Evolutionary conservation across 2,329 filamentous ascomycete genomes (phyloP), one percentile per base, ranked within the genome.

Genomic region (Scedosporium minutisporum): DNA sequence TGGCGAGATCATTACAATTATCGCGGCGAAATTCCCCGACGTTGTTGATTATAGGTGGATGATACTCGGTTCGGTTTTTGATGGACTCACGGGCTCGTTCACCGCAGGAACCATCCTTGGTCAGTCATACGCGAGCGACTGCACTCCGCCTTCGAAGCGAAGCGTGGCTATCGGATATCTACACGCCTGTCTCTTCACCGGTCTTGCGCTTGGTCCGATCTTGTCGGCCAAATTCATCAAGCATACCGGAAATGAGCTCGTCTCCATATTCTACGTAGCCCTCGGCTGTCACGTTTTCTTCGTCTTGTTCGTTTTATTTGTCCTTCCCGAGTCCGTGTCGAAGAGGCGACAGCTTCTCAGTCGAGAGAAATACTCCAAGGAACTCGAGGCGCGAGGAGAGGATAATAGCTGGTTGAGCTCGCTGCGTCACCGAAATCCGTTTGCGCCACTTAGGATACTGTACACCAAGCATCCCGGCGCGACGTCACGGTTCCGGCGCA

Each of bases 51-150:
- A 96, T 69, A 87, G 89, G 62, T 89, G 90, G 83, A 77, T 99
- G 23, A 77, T 97, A 5, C 72, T 93, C 1, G 91, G 91, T 9
- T 84, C 87, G 42, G 79, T 90, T 9, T 79, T 93, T 57, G 95
- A 99, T 70, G 95, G 95, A 4, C 70, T 96, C 4, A 87, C 87
- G 9, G 95, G 95, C 6, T 96, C 93, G 0, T 96, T 97, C 72
- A 96, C 92, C 1, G 85, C 91, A 0, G 88, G 88, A 29, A 89
- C 88, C 57, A 78, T 88, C 21, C 77, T 96, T 63, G 87, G 86
- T 23, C 88, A 96, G 72, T 91, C 93, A 0, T 99, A 97, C 73
- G 88, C 90, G 12, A 87, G 91, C 48, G 95, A 99, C 73, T 96
- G 91, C 74, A 93, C 92, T 0, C 80, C 89, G 3, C 90, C 92